Base-by-base conservation (phyloP, 768 basidiomycete genomes). In the Panus rudis region DNA sequence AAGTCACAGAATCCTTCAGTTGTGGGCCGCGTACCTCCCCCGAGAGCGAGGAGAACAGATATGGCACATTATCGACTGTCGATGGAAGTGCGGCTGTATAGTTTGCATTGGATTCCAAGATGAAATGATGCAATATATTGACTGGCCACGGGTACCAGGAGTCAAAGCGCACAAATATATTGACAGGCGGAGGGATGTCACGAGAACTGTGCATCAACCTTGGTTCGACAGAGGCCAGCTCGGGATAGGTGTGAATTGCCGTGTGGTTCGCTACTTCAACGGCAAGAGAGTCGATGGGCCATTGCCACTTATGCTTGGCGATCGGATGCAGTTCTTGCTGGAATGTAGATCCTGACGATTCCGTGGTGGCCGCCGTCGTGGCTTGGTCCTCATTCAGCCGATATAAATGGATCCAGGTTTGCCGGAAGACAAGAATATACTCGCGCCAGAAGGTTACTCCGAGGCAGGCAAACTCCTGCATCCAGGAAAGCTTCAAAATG, bases 91-190 rank as follows among this genome's bases (percentile, higher is more conserved):
- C 37, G 4, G 49, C 2, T 16, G 35, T 20, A 41, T 42, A 46
- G 14, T 25, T 3, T 10, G 41, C 49, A 53, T 79, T 75, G 0
- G 73, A 70, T 2, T 55, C 56, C 13, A 86, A 64, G 25, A 68
- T 54, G 54, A 72, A 81, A 56, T 79, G 76, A 50, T 84, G 79
- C n/a, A 84, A 65, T 20, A 78, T 60, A 57, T 86, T 84, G 48
- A 78, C 71, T 0, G 81, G 79, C 82, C 81, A 84, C 3, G 80
- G 80, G 46, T 72, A 76, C 41, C 63, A 66, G 54, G 73, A 78
- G 11, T 70, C 72, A 52, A 76, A 84, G 13, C 84, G 78, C 16
- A 83, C 55, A 32, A 79, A 64, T 14, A 84, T 58, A 49, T 70
- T 71, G 42, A 84, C 65, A 0, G 66, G 61, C 1, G 61, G 57